phyloP scores from a whole-genome alignment of 2,329 filamentous ascomycete genomes.

The Epichloe glyceriae region DNA sequence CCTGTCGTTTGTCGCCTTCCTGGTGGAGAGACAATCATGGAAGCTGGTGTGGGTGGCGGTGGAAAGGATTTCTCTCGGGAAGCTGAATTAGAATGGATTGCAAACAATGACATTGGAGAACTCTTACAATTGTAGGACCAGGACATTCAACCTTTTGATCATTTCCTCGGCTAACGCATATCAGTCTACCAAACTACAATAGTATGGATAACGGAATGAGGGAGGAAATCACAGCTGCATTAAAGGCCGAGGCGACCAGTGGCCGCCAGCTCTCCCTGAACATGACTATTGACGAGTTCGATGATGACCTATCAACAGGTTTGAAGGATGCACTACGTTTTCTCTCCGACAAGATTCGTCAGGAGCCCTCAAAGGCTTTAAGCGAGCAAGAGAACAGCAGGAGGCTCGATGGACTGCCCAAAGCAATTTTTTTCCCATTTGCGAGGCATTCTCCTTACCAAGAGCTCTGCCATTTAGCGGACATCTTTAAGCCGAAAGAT shows the following conservation, averaged over 20 bases:
- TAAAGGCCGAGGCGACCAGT: conserved; percentile 10
- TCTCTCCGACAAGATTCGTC: conserved; percentile 1
- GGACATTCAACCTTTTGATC: background rate
- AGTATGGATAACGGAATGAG: conserved; percentile 4
- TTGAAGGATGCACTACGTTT: background rate
- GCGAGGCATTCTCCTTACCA: conserved; percentile 79
- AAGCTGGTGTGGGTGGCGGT: conserved; percentile 68
- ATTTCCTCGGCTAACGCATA: background rate
- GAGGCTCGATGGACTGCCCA: conserved; percentile 20
- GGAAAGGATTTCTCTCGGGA: conserved; percentile 59
- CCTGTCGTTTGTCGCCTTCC: conserved; percentile 58
- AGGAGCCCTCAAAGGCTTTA: background rate
- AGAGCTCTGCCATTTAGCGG: conserved; percentile 62
- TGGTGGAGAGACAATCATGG: conserved; percentile 51
- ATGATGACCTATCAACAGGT: conserved; percentile 8
- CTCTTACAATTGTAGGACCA: conserved; percentile 26
- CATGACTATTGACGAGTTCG: conserved; percentile 10
- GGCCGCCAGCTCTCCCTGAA: conserved; percentile 16
- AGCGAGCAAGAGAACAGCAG: background rate
- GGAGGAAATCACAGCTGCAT: conserved; percentile 3
- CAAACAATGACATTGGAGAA: conserved; percentile 38
- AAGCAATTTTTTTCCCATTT: conserved; percentile 57
- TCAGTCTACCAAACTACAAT: conserved; percentile 10
- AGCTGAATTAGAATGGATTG: conserved; percentile 49
- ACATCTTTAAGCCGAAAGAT: conserved; percentile 57